Base-by-base conservation (phyloP, 768 basidiomycete species). In the Psilocybe azurescens region DNA sequence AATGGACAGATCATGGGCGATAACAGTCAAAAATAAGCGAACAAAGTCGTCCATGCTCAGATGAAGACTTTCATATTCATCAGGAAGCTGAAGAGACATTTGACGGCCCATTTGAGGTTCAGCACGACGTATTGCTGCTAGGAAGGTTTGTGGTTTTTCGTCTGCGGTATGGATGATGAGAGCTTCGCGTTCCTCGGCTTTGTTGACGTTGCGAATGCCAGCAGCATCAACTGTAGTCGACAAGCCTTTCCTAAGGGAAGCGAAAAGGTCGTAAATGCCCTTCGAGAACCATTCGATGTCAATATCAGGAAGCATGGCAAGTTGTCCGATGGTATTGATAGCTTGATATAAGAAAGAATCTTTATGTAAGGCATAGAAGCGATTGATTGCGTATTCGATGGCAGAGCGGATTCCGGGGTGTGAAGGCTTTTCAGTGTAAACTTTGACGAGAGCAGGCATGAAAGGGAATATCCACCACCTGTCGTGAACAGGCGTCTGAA, bases 321-420 rank as follows among this genome's bases (percentile, higher is more conserved):
- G 68, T 59, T 85, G 84, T 2, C 86, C 83, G 38, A 89, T 77
- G 18, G 82, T 78, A 64, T 89, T 89, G 65, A 93, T 76, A 44
- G 83, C 84, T 72, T 93, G 91, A 70, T 90, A 93, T 51, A 92
- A 75, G 68, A 93, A 91, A 0, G 87, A 81, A 47, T 91, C 89
- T 55, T 83, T 81, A 67, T 94, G 91, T 3, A 89, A 76, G 1
- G 89, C 87, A 61, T 88, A 89, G 76, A 94, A 93, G 3, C 90
- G 83, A 66, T 83, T 86, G 58, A 85, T 73, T 3, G 88, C 83
- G 62, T 91, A 93, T 70, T 91, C 89, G 59, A 94, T 87, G 13
- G 89, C 89, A 13, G 77, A 73, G 53, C 82, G 81, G 51, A 94
- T 89, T 5, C 86, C 86, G 1, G 73, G 69, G 66, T 90, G 82